phyloP scores from a whole-genome alignment of 805 yeast genomes.

The Lachancea kluyveri region DNA sequence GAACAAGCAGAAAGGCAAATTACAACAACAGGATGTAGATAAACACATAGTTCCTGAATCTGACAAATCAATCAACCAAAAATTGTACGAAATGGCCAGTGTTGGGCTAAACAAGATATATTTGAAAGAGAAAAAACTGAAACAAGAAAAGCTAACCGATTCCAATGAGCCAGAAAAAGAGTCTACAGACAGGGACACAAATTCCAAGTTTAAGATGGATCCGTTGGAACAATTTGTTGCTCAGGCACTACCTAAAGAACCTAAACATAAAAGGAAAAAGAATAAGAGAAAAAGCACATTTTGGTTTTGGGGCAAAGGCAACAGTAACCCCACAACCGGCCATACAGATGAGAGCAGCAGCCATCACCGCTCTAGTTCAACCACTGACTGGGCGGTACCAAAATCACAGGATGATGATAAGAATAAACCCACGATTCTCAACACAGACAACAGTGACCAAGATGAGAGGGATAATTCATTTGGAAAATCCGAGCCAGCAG shows the following conservation, averaged over 20 bases:
- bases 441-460: too few species aligned
- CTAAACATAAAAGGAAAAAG: constrained; percentile 16
- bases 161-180: too few species aligned
- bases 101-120: constrained; percentile 6
- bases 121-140: constrained; percentile 6
- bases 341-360: neutral
- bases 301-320: constrained; percentile 22
- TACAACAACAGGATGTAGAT: neutral
- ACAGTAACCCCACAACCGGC: too few species aligned
- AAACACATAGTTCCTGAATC: neutral
- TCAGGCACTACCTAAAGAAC: constrained; percentile 19
- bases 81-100: constrained; percentile 11
- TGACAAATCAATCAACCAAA: constrained; percentile 13
- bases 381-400: neutral
- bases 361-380: too few species aligned
- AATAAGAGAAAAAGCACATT: constrained; percentile 17
- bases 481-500: too few species aligned
- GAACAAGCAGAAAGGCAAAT: constrained; percentile 8
- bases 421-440: too few species aligned
- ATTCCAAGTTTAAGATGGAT: constrained; percentile 23
- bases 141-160: constrained; percentile 2
- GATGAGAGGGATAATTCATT: too few species aligned
- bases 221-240: constrained; percentile 27
- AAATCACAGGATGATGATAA: too few species aligned
- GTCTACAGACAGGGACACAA: too few species aligned